Evolutionary conservation across 2,329 filamentous ascomycete genomes (phyloP).

Genomic region (Paecilomyces formosus): DNA sequence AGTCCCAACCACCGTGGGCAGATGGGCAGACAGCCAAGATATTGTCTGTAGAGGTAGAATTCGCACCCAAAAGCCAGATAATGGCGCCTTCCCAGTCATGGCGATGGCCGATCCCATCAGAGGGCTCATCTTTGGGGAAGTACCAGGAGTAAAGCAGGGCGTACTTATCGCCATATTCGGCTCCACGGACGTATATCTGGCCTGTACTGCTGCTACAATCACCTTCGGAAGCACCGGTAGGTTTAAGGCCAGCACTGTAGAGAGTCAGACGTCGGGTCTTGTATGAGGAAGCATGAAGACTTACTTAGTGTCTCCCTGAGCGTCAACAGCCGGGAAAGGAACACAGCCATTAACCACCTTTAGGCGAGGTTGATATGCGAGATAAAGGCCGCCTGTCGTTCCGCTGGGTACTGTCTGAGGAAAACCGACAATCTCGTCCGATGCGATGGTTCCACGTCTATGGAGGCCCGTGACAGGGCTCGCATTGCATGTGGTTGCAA

Average conservation of each 20-base stretch:
- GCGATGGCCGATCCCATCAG: constrained; percentile 41
- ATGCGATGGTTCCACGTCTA: constrained; percentile 35
- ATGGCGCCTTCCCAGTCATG: constrained; percentile 52
- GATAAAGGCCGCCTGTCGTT: constrained; percentile 41
- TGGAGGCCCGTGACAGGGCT: not conserved
- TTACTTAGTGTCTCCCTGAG: constrained; percentile 50
- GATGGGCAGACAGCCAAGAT: constrained; percentile 46
- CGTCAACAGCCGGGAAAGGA: constrained; percentile 55
- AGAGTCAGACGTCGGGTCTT: constrained; percentile 1
- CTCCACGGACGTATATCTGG: constrained; percentile 45
- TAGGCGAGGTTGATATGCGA: constrained; percentile 51
- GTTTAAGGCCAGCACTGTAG: constrained; percentile 36
- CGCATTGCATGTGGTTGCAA: not conserved
- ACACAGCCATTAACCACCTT: constrained; percentile 54
- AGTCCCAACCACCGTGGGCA: constrained; percentile 44
- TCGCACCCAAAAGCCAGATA: constrained; percentile 40
- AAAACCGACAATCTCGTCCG: constrained; percentile 47
- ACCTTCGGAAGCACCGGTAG: constrained; percentile 30
- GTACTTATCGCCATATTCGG: constrained; percentile 34
- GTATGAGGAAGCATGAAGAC: constrained; percentile 6
- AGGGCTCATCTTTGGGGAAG: constrained; percentile 43
- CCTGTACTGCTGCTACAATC: constrained; percentile 40
- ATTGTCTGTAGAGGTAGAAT: constrained; percentile 29
- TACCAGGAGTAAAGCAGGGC: constrained; percentile 50
- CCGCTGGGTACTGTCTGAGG: constrained; percentile 45